Evolutionary conservation across 2,329 filamentous ascomycete species (phyloP).

Genomic region (Stemphylium beticola): DNA sequence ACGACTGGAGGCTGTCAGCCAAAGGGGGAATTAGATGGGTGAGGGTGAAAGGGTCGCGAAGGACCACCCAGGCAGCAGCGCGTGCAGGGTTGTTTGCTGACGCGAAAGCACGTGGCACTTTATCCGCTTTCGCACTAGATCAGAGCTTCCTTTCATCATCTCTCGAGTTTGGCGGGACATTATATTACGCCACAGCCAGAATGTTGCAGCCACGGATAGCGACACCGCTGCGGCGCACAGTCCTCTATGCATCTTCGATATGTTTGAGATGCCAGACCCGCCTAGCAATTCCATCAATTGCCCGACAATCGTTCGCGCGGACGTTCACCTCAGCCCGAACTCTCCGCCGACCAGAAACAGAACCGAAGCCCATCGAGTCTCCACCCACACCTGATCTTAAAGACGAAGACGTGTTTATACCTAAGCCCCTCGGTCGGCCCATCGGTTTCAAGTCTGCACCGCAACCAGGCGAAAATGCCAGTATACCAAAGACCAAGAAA

Average conservation of each 20-base stretch:
- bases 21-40: conserved; percentile 1
- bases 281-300: conserved; percentile 13
- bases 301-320: conserved; percentile 22
- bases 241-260: conserved; percentile 20
- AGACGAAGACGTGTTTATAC: conserved; percentile 53
- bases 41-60: conserved; percentile 8
- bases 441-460: conserved; percentile 83
- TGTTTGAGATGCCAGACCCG: conserved; percentile 26
- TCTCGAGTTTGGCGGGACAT: conserved; percentile 12
- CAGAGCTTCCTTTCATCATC: conserved; percentile 18
- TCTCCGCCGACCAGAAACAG: conserved; percentile 25
- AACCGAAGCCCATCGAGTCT: conserved; percentile 13
- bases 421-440: conserved; percentile 68
- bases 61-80: conserved; percentile 21
- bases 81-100: conserved; percentile 17
- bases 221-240: conserved; percentile 18
- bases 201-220: conserved; percentile 45
- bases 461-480: conserved; percentile 78
- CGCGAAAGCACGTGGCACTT: conserved; percentile 29
- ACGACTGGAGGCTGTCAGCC: neutral
- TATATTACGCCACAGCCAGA: conserved; percentile 13
- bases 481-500: conserved; percentile 63
- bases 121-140: conserved; percentile 21
- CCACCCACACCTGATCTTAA: conserved; percentile 18
- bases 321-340: conserved; percentile 33